A percentile compares a stretch with the other conserved stretches of the same genome.
Evolutionary conservation across 2,329 filamentous ascomycete genomes (phyloP).

Genomic region (Alternaria novae-zelandiae): DNA sequence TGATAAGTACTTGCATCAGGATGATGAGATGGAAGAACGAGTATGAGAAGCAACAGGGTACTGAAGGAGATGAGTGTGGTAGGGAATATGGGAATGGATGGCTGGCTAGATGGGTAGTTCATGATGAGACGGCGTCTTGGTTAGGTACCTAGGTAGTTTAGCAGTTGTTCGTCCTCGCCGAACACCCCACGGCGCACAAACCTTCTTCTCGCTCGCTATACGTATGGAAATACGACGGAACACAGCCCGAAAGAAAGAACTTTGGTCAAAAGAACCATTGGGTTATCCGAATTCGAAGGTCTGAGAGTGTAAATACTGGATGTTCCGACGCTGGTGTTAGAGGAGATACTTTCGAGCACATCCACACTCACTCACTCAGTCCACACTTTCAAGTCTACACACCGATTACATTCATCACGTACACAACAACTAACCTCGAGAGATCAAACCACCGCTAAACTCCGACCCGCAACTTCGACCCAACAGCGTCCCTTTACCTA

Average conservation of each 20-base stretch:
- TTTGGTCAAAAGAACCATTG: background rate
- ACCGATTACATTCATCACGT: too few relatives aligned
- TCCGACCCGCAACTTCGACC: too few relatives aligned
- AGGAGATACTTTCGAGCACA: background rate
- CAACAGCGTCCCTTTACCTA: too few relatives aligned
- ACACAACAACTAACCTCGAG: too few relatives aligned
- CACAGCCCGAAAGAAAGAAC: background rate
- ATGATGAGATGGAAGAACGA: background rate
- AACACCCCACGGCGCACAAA: background rate
- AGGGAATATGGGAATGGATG: background rate
- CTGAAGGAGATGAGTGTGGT: background rate
- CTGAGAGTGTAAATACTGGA: background rate
- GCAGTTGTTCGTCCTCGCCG: background rate
- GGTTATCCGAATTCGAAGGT: background rate
- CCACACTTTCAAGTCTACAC: too few relatives aligned
- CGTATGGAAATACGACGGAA: background rate
- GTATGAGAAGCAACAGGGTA: background rate
- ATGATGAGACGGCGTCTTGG: background rate
- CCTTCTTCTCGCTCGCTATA: background rate
- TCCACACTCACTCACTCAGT: too few relatives aligned
- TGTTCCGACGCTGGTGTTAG: background rate
- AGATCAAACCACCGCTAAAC: too few relatives aligned
- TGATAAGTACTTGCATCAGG: background rate
- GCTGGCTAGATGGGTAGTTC: background rate
- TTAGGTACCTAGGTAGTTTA: background rate